A percentile compares a stretch with the other conserved stretches of the same genome.
Conservation (phyloP, 225 moss, liverwort and hornwort species). For the Marchantia polymorpha region DNA sequence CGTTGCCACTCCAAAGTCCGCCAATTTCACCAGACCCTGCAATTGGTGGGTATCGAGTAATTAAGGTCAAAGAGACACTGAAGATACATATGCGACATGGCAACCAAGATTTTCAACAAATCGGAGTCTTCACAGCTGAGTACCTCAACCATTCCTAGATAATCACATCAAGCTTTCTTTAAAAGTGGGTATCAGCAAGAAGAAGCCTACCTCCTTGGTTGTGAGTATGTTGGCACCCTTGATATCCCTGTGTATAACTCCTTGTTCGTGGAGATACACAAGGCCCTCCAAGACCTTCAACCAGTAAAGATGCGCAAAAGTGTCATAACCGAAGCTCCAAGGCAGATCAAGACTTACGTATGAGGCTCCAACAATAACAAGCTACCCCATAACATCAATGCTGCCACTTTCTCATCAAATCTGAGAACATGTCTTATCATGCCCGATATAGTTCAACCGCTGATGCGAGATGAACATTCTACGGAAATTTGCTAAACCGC, state of each 20-base stretch:
- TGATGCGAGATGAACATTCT: background rate
- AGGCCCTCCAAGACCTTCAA: slow-evolving; percentile 91
- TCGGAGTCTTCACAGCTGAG: no score
- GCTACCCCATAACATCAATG: background rate
- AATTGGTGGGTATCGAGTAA: background rate
- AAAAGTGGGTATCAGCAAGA: no score
- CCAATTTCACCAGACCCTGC: slow-evolving; percentile 92
- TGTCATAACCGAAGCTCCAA: background rate
- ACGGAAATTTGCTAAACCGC: background rate
- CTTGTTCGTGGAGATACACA: slow-evolving; percentile 94
- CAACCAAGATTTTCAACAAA: background rate
- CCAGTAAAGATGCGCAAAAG: slow-evolving; percentile 13
- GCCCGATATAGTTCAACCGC: no score
- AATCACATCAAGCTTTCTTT: no score
- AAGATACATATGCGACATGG: background rate
- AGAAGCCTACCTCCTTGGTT: slow-evolving; percentile 71
- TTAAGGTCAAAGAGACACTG: no score
- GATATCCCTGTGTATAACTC: slow-evolving; percentile 95
- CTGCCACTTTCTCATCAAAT: background rate
- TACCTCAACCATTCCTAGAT: no score
- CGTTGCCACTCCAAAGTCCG: slow-evolving; percentile 97
- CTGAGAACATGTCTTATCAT: background rate
- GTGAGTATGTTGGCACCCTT: slow-evolving; percentile 98
- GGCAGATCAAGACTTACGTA: no score
- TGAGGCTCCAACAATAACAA: background rate